phyloP scores from a whole-genome alignment of 148 eudicot species.

The Fagopyrum homotropicum region DNA sequence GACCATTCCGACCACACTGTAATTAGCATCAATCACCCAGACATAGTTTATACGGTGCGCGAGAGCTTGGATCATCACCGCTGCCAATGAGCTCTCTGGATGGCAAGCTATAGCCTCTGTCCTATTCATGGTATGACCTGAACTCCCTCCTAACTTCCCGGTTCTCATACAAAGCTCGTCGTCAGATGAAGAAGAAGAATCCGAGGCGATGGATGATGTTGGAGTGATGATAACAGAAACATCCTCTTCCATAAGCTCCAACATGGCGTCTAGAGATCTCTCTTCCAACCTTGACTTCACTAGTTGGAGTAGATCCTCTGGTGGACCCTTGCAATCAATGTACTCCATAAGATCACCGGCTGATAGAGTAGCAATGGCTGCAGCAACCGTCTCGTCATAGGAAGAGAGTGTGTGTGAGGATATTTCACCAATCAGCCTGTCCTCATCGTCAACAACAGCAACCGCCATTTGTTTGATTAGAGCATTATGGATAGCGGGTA shows the following conservation, averaged over 20 bases:
- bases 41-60: slow-evolving; percentile 64
- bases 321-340: slow-evolving; percentile 55
- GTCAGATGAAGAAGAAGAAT: slow-evolving; percentile 51
- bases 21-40: slow-evolving; percentile 76
- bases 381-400: slow-evolving; percentile 59
- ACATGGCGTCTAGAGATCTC: slow-evolving; percentile 41
- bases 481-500: slow-evolving; percentile 32
- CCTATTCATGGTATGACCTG: slow-evolving; percentile 31
- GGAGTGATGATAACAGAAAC: not conserved
- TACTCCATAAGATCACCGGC: slow-evolving; percentile 78
- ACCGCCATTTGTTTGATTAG: slow-evolving; percentile 42
- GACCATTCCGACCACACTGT: slow-evolving; percentile 58
- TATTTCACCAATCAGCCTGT: slow-evolving; percentile 66
- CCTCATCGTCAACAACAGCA: slow-evolving; percentile 60
- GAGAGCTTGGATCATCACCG: slow-evolving; percentile 88
- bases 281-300: slow-evolving; percentile 55
- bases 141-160: slow-evolving; percentile 25
- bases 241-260: slow-evolving; percentile 54
- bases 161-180: slow-evolving; percentile 40
- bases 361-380: slow-evolving; percentile 56
- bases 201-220: not conserved
- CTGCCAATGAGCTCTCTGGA: slow-evolving; percentile 71
- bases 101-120: slow-evolving; percentile 59
- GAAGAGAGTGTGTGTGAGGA: slow-evolving; percentile 53
- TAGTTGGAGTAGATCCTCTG: slow-evolving; percentile 54